Base-by-base conservation (phyloP, 306 rosid species). In the Cucumis melo region DNA sequence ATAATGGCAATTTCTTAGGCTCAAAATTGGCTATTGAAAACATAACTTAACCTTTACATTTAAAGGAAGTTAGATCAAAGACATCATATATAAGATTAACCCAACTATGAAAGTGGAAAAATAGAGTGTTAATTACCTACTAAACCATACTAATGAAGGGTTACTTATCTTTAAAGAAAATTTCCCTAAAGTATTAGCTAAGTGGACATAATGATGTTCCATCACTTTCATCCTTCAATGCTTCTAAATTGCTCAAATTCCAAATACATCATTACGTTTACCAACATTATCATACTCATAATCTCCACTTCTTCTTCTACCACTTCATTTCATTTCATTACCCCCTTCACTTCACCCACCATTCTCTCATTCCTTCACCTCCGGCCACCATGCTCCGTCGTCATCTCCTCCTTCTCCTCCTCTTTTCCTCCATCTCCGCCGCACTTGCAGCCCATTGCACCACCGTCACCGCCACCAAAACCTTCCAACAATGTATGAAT, bases 91-190 rank as follows among this genome's bases (percentile, higher is more conserved):
- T 41, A 39, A 0, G 53, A 66, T 38, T 10, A 39, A 39, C 9
- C 23, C 71, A 64, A 36, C 42, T 16, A 15, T 3, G 8, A 36
- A 66, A 41, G 17, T 2, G 56, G 17, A 70, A 36, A 36, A 44
- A 70, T 44, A 4, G 34, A 42, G 74, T 44, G 10, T 82, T 76
- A 71, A 20, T 42, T 1, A 58, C 59, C 85, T 78, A 93, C 91
- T 92, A 86, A 64, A 80, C 73, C 67, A 38, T 38, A 54, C 11
- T 19, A 54, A 54, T 54, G 21, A 20, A 12, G 57, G 34, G 32
- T 58, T 81, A 61, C 97, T 85, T 93, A 34, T 74, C 98, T 90
- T 93, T 91, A 76, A 91, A 90, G 97, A 81, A 81, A 93, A 41
- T 66, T 66, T 66, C 17, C 23, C 27, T 8, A 5, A 63, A 63